Percentiles rank a stretch among this genome's conserved stretches.
These are phyloP conservation scores for Venustampulla echinocandica DNA, from an alignment of 495 filamentous ascomycete genomes.

Conservation along the genomic window DNA sequence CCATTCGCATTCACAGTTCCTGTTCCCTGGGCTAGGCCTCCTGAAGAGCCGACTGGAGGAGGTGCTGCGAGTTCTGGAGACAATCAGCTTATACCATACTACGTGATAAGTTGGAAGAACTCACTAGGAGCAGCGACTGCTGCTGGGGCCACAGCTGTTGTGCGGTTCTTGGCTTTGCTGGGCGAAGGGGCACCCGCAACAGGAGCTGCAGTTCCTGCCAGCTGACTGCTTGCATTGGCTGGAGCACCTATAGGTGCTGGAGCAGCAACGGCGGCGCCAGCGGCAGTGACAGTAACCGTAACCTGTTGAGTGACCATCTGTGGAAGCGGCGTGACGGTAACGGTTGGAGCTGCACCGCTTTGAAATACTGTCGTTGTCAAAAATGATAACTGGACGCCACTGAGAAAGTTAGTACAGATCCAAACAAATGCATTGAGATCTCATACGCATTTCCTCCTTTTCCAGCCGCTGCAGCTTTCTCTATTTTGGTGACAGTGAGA, in stretches of 20 bases:
- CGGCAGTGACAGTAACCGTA: constrained; percentile 16
- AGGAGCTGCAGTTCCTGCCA: background rate
- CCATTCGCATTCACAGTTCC: constrained; percentile 26
- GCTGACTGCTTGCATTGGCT: too few relatives aligned
- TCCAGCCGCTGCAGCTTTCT: constrained; percentile 4
- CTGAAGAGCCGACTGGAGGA: constrained; percentile 10
- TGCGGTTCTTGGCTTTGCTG: background rate
- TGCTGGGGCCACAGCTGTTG: background rate
- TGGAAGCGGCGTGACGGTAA: constrained; percentile 34
- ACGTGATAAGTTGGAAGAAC: too few relatives aligned
- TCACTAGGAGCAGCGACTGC: background rate
- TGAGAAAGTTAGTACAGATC: constrained; percentile 4
- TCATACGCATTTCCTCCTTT: constrained; percentile 5
- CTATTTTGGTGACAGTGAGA: constrained; percentile 11
- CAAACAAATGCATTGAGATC: background rate
- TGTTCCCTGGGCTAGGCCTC: constrained; percentile 22
- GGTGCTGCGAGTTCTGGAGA: background rate
- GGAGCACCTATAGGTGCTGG: too few relatives aligned
- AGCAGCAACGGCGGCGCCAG: constrained; percentile 11
- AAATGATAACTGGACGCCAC: constrained; percentile 27
- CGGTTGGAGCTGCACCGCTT: constrained; percentile 27
- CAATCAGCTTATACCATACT: too few relatives aligned
- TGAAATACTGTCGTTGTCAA: constrained; percentile 31
- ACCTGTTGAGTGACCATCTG: constrained; percentile 30
- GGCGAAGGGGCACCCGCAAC: background rate